Base-by-base conservation (phyloP, 768 basidiomycete species). In the Kwoniella sp. region DNA sequence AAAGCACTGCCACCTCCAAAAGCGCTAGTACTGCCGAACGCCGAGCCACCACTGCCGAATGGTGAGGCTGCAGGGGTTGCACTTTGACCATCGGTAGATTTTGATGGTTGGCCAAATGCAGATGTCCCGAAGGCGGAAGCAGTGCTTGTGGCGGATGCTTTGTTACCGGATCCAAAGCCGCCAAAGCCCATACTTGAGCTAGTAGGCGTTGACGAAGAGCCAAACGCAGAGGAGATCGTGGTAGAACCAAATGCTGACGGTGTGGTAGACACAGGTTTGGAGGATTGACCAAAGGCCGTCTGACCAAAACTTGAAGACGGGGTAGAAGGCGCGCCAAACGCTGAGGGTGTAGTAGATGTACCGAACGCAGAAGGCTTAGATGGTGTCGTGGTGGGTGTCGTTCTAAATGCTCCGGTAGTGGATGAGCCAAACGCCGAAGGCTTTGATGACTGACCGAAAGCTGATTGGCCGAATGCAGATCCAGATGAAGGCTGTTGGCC, bases 241-340 rank as follows among this genome's bases (percentile, higher is more conserved):
- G 65, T 25, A 26, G 74, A 71, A 19, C 72, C 64, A 54, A 68
- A 66, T 1, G 60, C 64, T 25, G 72, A 49, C 15, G 58, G 48
- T 52, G 63, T 49, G 47, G 53, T 63, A 46, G 51, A 54, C 53
- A 33, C 33, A 49, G 60, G 53, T 25, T 55, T 60, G 15, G 67
- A 59, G 17, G 79, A 33, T 27, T 71, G 30, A 17, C 72, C 83
- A 71, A 85, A 85, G 0, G 81, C 76, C 21, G 85, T 80, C 13
- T 75, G 59, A 26, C 80, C 68, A 51, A 80, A 65, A 24, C 72
- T 71, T 40, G 81, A 69, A 29, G 52, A 21, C 21, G 58, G 27
- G 13, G 68, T 60, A 15, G 65, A 52, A 10, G 81, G 81, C 3
- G 82, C 82, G 21, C 75, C 74, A 21, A 60, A 3, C 12, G 79